Percentiles rank a stretch among this genome's conserved stretches.
phyloP scores from a whole-genome alignment of 1,284 basidiomycete species.

The Ustilago loliicola region DNA sequence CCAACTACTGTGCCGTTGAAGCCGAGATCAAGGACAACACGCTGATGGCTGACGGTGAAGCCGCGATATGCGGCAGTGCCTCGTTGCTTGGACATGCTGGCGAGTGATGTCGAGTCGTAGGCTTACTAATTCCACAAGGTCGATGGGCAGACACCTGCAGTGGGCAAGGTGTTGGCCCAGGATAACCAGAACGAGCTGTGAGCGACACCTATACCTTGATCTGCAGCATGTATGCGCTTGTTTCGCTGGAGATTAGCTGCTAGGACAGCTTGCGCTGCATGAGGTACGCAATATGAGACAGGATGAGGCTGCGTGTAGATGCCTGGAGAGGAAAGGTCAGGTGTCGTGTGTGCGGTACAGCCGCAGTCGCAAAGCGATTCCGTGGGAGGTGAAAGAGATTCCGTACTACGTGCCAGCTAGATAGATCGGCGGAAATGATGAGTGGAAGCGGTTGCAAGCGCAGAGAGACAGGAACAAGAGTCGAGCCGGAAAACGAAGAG shows the following conservation, averaged over 20 bases:
- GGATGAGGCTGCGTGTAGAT: neutral
- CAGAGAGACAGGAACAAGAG: neutral
- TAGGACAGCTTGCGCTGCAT: neutral
- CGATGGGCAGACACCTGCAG: neutral
- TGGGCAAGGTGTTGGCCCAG: neutral
- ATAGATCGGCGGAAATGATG: neutral
- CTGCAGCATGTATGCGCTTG: neutral
- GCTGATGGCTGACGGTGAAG: conserved; percentile 78
- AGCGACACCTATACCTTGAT: neutral
- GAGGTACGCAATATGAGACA: neutral
- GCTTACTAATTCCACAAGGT: neutral
- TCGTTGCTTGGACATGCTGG: conserved; percentile 44
- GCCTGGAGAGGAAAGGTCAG: neutral
- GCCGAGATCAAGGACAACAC: conserved; percentile 88
- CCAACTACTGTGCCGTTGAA: conserved; percentile 75
- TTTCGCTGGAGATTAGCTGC: neutral
- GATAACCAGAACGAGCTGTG: neutral
- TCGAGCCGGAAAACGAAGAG: neutral
- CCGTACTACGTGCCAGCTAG: no score
- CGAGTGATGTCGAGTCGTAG: neutral
- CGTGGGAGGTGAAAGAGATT: neutral
- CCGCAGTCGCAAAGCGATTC: neutral
- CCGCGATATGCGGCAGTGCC: conserved; percentile 55
- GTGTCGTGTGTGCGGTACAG: neutral
- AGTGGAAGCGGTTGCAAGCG: neutral